Conservation (phyloP, 805 yeast genomes). For the Naumovozyma dairenensis region DNA sequence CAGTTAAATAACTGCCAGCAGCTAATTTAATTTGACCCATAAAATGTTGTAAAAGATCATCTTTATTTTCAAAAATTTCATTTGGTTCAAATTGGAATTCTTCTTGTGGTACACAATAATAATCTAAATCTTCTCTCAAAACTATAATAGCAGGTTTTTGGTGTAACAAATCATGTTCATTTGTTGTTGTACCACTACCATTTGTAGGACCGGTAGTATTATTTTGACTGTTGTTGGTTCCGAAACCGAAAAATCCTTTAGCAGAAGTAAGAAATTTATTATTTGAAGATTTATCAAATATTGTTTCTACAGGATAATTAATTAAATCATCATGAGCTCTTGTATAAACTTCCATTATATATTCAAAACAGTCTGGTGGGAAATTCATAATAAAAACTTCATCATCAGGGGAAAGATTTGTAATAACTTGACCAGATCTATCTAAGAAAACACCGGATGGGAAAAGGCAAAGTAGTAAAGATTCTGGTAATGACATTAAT, state of each 20-base stretch:
- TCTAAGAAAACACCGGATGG: conserved; percentile 87
- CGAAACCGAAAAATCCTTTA: conserved; percentile 23
- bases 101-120: conserved; percentile 65
- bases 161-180: conserved; percentile 56
- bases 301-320: conserved; percentile 31
- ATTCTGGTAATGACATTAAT: conserved; percentile 85
- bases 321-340: conserved; percentile 55
- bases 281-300: conserved; percentile 22
- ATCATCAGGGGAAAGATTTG: conserved; percentile 71
- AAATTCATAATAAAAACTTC: conserved; percentile 68
- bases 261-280: conserved; percentile 14
- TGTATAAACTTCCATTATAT: conserved; percentile 64
- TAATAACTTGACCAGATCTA: conserved; percentile 62
- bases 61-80: conserved; percentile 38
- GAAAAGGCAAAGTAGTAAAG: conserved; percentile 72
- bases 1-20: conserved; percentile 58
- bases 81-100: conserved; percentile 32
- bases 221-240: conserved; percentile 3
- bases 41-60: conserved; percentile 31
- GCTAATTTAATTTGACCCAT: conserved; percentile 60
- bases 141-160: conserved; percentile 87
- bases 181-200: conserved; percentile 20
- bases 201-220: conserved; percentile 5
- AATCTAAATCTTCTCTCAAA: conserved; percentile 87
- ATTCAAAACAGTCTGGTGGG: conserved; percentile 77